Evolutionary conservation across 768 basidiomycete genomes (phyloP).

Genomic region (Sporobolomyces phaffii): DNA sequence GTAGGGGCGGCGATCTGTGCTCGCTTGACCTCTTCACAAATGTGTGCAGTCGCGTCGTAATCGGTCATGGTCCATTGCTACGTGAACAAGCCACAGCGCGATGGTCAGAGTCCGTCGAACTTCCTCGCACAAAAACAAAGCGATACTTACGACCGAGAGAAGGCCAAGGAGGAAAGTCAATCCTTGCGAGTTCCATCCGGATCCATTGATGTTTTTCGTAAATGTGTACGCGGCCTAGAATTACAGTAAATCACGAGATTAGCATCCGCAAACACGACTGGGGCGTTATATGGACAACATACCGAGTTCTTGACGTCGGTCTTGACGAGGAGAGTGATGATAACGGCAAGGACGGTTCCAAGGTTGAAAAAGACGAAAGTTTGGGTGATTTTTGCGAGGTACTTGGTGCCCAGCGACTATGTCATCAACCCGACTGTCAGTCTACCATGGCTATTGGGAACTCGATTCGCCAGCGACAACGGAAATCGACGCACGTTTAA

Average conservation of each 20-base stretch:
- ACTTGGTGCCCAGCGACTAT: constrained; percentile 49
- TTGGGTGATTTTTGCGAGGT: constrained; percentile 66
- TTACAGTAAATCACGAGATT: too few relatives aligned
- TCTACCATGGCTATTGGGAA: too few relatives aligned
- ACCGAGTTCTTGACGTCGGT: constrained; percentile 50
- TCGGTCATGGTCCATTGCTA: constrained; percentile 45
- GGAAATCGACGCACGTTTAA: constrained; percentile 51
- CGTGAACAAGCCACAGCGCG: background rate
- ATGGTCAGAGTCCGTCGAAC: background rate
- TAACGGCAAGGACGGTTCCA: constrained; percentile 72
- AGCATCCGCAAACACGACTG: background rate
- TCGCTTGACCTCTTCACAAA: constrained; percentile 48
- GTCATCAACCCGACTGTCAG: background rate
- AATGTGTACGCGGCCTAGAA: constrained; percentile 70
- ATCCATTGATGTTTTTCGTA: constrained; percentile 66
- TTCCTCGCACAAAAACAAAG: background rate
- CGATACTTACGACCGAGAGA: constrained; percentile 55
- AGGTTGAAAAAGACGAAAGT: constrained; percentile 79
- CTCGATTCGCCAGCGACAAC: background rate
- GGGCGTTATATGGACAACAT: background rate
- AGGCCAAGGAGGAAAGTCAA: constrained; percentile 78
- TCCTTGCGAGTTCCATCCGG: constrained; percentile 70
- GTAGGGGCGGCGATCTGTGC: constrained; percentile 49
- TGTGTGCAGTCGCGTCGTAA: constrained; percentile 47
- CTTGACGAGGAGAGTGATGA: constrained; percentile 71